These are phyloP conservation scores for Pythium utonaiense DNA, from an alignment of 352 stramenopile species.

Conservation along the genomic window DNA sequence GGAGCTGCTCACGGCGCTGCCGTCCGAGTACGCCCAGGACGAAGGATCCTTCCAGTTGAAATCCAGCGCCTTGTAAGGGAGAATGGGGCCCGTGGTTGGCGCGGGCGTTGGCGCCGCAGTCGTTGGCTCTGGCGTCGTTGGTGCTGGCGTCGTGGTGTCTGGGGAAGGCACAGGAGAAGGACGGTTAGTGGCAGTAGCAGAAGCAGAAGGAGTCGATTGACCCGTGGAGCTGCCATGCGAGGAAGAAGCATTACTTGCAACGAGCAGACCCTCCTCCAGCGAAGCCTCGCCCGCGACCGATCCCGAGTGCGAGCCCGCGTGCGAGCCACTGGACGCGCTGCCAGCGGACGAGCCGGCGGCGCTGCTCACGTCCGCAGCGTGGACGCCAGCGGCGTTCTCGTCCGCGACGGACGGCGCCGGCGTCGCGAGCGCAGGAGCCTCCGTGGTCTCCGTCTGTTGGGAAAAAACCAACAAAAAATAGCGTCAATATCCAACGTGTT, in stretches of 20 bases:
- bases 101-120: not conserved
- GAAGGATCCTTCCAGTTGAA: slow-evolving; percentile 64
- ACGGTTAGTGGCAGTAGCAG: not conserved
- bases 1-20: slow-evolving; percentile 24
- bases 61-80: slow-evolving; percentile 48
- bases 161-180: not conserved
- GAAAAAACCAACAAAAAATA: not conserved
- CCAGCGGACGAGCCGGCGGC: not conserved
- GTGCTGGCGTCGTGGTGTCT: slow-evolving; percentile 1
- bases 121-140: not conserved
- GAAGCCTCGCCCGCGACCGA: slow-evolving; percentile 1
- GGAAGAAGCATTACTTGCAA: not conserved
- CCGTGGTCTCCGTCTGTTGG: not conserved
- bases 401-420: not conserved
- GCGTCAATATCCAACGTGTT: no score
- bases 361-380: not conserved
- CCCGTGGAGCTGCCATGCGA: not conserved
- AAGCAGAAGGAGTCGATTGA: not conserved
- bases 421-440: not conserved
- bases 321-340: not conserved
- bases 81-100: slow-evolving; percentile 8
- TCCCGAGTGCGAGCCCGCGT: slow-evolving; percentile 1
- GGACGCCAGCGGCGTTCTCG: slow-evolving; percentile 1
- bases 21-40: slow-evolving; percentile 62
- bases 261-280: slow-evolving; percentile 1